Evolutionary conservation across 768 basidiomycete species (phyloP), one percentile per base, ranked within the genome.

Genomic region (Lepiota venenata): DNA sequence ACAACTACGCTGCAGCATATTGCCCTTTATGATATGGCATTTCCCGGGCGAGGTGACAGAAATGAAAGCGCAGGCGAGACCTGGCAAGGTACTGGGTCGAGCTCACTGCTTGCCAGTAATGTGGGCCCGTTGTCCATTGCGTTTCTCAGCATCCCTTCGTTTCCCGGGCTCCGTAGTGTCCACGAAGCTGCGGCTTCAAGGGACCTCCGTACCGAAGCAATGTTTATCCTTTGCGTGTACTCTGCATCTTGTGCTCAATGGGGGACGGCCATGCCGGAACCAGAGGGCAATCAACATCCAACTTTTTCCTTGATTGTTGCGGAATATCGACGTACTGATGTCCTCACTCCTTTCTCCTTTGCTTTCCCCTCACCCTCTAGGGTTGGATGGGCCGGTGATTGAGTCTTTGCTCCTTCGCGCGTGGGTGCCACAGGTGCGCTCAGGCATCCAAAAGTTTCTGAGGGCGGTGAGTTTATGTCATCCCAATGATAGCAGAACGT

Each of bases 351-450:
- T 40, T 58, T 50, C 52, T 32, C 39, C 38, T 42, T 48, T 59
- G 50, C 62, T 11, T 32, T 32, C 32, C 32, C 32, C 62, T 11
- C 9, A 4, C 32, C 32, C 32, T 32, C 2, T 32, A 83, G 82
- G 82, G 82, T 37, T 84, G 82, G 82, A 82, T 84, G 82, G 82
- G 81, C 47, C 78, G 82, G 48, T 76, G 62, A 74, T 61, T 47
- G 22, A 21, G 18, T 27, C 20, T 15, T n/a, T 25, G 25, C 25
- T 27, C 10, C 1, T 36, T 47, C 16, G 16, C 16, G 29, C 29
- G 29, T 32, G 9, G 32, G 32, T 32, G 32, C 32, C 9, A 32
- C 10, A 11, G 20, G 16, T 20, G 16, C 29, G 18, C 21, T 16
- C 36, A 18, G 32, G 21, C 43, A 45, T 21, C 11, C 42, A 14